A percentile compares a stretch with the other conserved stretches of the same genome.
These are phyloP conservation scores for Cyberlindnera mrakii DNA, from an alignment of 805 yeast genomes.

Conservation along the genomic window DNA sequence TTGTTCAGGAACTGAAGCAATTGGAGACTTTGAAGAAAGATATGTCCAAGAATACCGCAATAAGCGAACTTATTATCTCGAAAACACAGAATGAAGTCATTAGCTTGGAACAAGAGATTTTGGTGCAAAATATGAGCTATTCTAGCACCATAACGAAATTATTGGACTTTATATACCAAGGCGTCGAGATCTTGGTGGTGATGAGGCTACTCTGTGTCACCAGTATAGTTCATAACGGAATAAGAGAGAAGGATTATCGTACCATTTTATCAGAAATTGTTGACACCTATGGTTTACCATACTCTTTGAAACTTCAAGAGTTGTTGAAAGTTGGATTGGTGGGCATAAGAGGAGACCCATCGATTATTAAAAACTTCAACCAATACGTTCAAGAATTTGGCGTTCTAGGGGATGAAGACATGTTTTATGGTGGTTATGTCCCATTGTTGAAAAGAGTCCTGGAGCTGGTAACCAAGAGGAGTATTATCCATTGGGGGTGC, in stretches of 20 bases:
- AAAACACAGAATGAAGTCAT: conserved; percentile 35
- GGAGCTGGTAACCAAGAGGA: conserved; percentile 53
- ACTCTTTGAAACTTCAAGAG: conserved; percentile 40
- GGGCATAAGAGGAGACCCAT: conserved; percentile 25
- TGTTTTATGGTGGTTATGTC: conserved; percentile 64
- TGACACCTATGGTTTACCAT: conserved; percentile 59
- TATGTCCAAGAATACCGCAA: conserved; percentile 63
- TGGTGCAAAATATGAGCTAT: conserved; percentile 46
- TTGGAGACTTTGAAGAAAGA: conserved; percentile 63
- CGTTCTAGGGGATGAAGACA: conserved; percentile 35
- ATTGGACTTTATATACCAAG: conserved; percentile 43
- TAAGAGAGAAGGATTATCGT: conserved; percentile 58
- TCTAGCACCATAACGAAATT: conserved; percentile 30
- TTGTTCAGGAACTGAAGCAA: conserved; percentile 64
- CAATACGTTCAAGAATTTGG: conserved; percentile 20
- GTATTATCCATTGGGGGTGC: background rate
- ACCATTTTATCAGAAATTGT: conserved; percentile 47
- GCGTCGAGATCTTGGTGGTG: conserved; percentile 28
- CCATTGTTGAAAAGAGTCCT: conserved; percentile 69
- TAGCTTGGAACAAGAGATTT: conserved; percentile 64
- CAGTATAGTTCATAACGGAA: conserved; percentile 60
- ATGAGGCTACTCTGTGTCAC: conserved; percentile 52
- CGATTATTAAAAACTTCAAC: conserved; percentile 30
- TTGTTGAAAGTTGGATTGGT: conserved; percentile 43
- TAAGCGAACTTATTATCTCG: conserved; percentile 60